These are phyloP conservation scores for Chalaropsis ovoidea DNA, from an alignment of 2,329 filamentous ascomycete species.

Conservation along the genomic window DNA sequence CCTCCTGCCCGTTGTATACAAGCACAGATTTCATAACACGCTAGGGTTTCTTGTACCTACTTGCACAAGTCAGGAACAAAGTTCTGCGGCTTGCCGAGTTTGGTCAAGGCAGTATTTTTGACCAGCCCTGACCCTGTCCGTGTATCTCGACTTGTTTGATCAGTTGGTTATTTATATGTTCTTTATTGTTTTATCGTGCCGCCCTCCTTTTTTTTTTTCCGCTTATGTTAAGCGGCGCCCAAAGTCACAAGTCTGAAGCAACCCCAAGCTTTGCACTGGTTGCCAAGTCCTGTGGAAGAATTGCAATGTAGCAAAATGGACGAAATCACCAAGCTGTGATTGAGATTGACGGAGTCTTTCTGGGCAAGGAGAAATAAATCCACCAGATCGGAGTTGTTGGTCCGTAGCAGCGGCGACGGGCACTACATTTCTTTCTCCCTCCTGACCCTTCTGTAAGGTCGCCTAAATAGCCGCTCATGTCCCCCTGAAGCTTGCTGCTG, in stretches of 20 bases:
- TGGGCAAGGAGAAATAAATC: constrained; percentile 8
- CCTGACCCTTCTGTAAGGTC: background rate
- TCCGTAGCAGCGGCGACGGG: background rate
- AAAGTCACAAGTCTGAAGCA: too few species aligned
- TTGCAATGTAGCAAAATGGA: too few species aligned
- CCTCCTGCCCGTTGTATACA: too few species aligned
- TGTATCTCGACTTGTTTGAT: background rate
- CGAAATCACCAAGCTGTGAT: background rate
- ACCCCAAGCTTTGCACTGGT: background rate
- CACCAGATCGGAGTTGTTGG: background rate
- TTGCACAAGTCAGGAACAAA: constrained; percentile 14
- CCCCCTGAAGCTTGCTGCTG: background rate
- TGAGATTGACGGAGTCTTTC: background rate
- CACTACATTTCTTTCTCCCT: too few species aligned
- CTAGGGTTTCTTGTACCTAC: background rate
- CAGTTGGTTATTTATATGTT: background rate
- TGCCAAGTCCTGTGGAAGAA: background rate
- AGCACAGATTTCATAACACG: background rate
- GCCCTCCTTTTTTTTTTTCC: background rate
- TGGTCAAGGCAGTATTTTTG: background rate
- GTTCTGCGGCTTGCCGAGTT: constrained; percentile 8
- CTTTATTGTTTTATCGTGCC: background rate
- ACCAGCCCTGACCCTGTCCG: background rate
- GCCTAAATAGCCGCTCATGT: background rate
- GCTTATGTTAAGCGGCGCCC: background rate